phyloP scores from a whole-genome alignment of 176 grass and related monocot genomes.

The Eragrostis curvula region DNA sequence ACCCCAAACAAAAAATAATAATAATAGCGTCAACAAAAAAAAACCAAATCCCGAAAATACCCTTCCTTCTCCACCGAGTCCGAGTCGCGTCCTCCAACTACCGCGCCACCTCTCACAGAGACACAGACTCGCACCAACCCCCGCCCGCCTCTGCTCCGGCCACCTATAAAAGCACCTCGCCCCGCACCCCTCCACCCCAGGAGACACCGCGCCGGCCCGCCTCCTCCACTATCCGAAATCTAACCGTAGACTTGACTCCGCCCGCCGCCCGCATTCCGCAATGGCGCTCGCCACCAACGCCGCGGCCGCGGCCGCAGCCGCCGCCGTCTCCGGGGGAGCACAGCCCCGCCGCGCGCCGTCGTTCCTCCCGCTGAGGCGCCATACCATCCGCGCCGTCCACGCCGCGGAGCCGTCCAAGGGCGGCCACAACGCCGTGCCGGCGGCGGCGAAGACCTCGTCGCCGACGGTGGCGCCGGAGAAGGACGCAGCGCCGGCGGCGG shows the following conservation, averaged over 20 bases:
- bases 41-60: neutral
- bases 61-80: neutral
- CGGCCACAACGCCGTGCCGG: neutral
- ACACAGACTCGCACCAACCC: constrained; percentile 44
- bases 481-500: neutral
- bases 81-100: constrained; percentile 42
- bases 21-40: too few species aligned
- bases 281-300: constrained; percentile 50
- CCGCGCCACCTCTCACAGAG: constrained; percentile 1
- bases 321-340: neutral
- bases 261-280: constrained; percentile 5
- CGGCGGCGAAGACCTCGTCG: constrained; percentile 30
- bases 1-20: too few species aligned
- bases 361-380: constrained; percentile 39
- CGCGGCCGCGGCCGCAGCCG: neutral
- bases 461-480: constrained; percentile 32
- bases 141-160: constrained; percentile 31
- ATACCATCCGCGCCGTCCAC: constrained; percentile 46
- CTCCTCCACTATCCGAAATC: constrained; percentile 10
- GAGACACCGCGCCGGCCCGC: constrained; percentile 41
- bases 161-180: constrained; percentile 47
- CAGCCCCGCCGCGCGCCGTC: neutral
- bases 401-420: constrained; percentile 56
- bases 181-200: neutral
- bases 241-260: too few species aligned